These are phyloP conservation scores for Tephrocybe sp. DNA, from an alignment of 768 basidiomycete genomes.

Conservation along the genomic window DNA sequence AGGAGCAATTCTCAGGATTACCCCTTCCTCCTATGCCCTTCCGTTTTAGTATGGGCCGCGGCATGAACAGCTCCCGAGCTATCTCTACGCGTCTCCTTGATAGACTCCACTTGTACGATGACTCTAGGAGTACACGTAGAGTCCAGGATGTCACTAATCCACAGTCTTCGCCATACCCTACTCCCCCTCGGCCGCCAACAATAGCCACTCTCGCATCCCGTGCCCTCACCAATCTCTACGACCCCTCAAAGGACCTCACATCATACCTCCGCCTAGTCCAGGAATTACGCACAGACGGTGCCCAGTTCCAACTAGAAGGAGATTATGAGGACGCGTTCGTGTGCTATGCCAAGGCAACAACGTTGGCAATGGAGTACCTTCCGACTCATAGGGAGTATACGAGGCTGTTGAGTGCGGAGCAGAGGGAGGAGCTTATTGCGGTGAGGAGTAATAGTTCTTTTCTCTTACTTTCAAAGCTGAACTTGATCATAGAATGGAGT, in stretches of 20 bases:
- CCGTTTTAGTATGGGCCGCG: too few relatives aligned
- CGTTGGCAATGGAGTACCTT: constrained; percentile 77
- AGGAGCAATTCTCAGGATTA: too few relatives aligned
- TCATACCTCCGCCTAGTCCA: constrained; percentile 67
- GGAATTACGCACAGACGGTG: constrained; percentile 47
- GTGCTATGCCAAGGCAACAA: constrained; percentile 70
- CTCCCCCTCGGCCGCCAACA: constrained; percentile 52
- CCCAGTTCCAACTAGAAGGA: constrained; percentile 28
- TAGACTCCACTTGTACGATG: too few relatives aligned
- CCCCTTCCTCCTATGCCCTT: too few relatives aligned
- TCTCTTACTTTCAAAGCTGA: constrained; percentile 9
- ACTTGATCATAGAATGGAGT: constrained; percentile 32
- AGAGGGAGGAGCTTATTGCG: constrained; percentile 65
- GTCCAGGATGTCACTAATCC: too few relatives aligned
- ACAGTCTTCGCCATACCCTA: too few relatives aligned
- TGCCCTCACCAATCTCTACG: constrained; percentile 57
- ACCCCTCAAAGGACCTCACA: constrained; percentile 61
- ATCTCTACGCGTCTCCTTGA: too few relatives aligned
- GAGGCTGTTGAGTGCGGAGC: constrained; percentile 50
- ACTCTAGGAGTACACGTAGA: too few relatives aligned
- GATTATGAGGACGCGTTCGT: constrained; percentile 76
- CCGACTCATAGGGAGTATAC: constrained; percentile 70
- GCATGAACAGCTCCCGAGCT: too few relatives aligned
- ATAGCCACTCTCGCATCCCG: constrained; percentile 65
- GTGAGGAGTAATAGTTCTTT: too few relatives aligned